phyloP scores from a whole-genome alignment of 768 basidiomycete species.

The Lentinula sp. region DNA sequence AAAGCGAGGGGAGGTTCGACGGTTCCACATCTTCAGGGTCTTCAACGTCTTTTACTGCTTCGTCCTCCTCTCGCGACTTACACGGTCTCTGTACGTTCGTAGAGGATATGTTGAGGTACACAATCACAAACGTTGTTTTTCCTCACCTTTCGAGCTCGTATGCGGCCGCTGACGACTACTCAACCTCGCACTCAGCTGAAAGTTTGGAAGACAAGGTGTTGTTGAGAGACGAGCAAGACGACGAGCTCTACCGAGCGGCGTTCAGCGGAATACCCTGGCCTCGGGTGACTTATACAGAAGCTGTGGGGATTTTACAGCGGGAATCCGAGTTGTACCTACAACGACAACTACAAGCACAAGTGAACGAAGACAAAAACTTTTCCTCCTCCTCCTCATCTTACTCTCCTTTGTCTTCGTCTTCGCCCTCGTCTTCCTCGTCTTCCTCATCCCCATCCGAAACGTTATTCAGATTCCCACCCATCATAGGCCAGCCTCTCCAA shows the following conservation, averaged over 20 bases:
- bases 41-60: neutral
- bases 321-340: too few relatives aligned
- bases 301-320: conserved; percentile 49
- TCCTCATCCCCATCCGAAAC: conserved; percentile 18
- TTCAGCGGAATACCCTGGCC: conserved; percentile 37
- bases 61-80: neutral
- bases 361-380: neutral
- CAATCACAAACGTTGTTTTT: neutral
- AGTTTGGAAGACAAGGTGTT: too few relatives aligned
- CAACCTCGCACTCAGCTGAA: too few relatives aligned
- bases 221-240: too few relatives aligned
- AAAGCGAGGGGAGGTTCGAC: too few relatives aligned
- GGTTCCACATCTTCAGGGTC: too few relatives aligned
- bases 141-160: too few relatives aligned
- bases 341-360: conserved; percentile 6
- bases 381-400: too few relatives aligned
- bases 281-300: conserved; percentile 75
- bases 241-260: neutral
- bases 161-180: too few relatives aligned
- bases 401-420: too few relatives aligned
- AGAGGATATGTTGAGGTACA: conserved; percentile 43
- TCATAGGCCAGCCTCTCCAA: conserved; percentile 68
- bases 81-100: conserved; percentile 29
- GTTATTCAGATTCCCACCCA: conserved; percentile 50
- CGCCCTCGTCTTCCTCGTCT: too few relatives aligned